Evolutionary conservation across 495 filamentous ascomycete species (phyloP).

Genomic region (Aspergillus bertholletiae): DNA sequence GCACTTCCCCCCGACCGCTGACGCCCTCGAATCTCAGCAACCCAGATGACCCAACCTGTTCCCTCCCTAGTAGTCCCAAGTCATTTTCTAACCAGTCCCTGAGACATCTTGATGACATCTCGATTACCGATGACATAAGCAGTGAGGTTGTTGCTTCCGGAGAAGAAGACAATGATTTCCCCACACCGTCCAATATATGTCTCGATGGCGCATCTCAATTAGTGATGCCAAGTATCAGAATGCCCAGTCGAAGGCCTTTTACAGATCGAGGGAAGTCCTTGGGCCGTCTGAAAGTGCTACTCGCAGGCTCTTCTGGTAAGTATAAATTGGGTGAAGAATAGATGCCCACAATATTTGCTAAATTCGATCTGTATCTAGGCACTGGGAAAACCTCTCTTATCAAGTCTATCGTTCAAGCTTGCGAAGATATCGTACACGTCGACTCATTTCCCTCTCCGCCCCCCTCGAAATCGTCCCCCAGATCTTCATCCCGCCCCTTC

Average conservation of each 20-base stretch:
- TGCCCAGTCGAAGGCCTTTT: conserved; percentile 91
- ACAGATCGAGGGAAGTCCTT: conserved; percentile 80
- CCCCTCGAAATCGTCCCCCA: conserved; percentile 23
- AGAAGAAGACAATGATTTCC: conserved; percentile 39
- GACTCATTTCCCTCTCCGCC: conserved; percentile 63
- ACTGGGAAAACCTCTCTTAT: conserved; percentile 87
- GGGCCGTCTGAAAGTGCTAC: conserved; percentile 80
- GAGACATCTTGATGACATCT: conserved; percentile 48
- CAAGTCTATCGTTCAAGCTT: conserved; percentile 89
- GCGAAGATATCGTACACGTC: conserved; percentile 94
- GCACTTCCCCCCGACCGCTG: conserved; percentile 36
- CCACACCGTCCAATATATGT: conserved; percentile 21
- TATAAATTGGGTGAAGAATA: neutral
- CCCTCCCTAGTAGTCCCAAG: conserved; percentile 51
- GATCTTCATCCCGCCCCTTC: conserved; percentile 29
- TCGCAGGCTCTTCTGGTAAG: conserved; percentile 80
- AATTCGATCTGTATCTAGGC: conserved; percentile 28
- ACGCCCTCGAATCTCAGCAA: conserved; percentile 42
- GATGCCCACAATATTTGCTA: too few relatives aligned
- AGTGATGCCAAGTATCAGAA: conserved; percentile 95
- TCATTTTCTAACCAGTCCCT: conserved; percentile 47
- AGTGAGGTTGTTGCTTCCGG: conserved; percentile 48
- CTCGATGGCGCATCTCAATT: conserved; percentile 70
- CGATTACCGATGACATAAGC: conserved; percentile 46
- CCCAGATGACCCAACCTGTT: conserved; percentile 41